Base-by-base conservation (phyloP, 345 rosid genomes). In the Orychophragmus violaceus region DNA sequence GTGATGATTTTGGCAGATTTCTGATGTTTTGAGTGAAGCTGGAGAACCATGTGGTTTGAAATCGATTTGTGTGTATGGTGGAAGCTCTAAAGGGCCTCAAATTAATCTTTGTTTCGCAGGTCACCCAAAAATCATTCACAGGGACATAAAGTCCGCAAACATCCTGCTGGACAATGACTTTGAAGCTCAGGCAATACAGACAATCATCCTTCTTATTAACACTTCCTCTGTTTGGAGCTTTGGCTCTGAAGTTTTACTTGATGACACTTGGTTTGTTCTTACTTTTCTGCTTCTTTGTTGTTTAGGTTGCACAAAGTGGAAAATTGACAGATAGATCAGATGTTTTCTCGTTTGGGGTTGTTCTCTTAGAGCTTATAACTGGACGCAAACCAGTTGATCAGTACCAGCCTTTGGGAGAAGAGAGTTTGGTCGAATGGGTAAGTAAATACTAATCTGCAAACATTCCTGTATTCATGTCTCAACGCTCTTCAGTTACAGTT, bases 281-380 rank as follows among this genome's bases (percentile, higher is more conserved):
- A 39, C 1, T 19, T 22, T 8, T 45, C 28, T 46, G 21, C 17
- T 12, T 44, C 7, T 30, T 27, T 42, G 46, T 14, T 48, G 29
- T 50, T 17, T 77, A 90, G 95, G 99, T 94, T 77, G 99, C 99
- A 49, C 81, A 87, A 13, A 94, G 97, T 35, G 99, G 99, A 54
- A 94, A 94, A 64, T 66, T 94, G 73, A 90, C 96, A 1, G 97
- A 90, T 74, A 83, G 92, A 76, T 94, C 97, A 13, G 99, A 94
- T 59, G 99, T 90, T 17, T 90, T 66, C 81, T 94, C 99, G 14
- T 94, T 90, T 59, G 99, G 95, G n/a, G n/a, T n/a, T n/a, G n/a
- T n/a, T n/a, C n/a, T n/a, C n/a, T n/a, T n/a, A n/a, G n/a, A n/a
- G n/a, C n/a, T n/a, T n/a, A n/a, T n/a, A n/a, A n/a, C n/a, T n/a